Evolutionary conservation across 805 yeast genomes (phyloP), one percentile per base, ranked within the genome.

Genomic region (Metschnikowia dekortorum): DNA sequence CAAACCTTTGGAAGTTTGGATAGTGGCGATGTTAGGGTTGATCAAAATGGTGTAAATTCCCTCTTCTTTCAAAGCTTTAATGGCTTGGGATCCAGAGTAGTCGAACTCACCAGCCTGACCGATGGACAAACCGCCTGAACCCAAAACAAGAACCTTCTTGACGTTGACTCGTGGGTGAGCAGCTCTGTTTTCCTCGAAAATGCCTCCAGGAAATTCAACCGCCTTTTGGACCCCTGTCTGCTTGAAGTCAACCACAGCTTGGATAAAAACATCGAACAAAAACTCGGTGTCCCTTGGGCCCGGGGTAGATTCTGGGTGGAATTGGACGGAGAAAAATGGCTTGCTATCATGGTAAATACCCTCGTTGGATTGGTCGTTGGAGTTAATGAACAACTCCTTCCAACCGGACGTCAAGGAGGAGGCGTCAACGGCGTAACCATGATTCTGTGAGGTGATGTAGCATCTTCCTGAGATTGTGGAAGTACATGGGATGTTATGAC

Each of bases 41-140:
- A 94, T 91, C 65, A 94, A 80, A 59, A 94, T 85, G 50, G 98
- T 91, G 79, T 92, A 89, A 57, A 92, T 94, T 54, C 97, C 97
- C 74, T 91, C 98, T 76, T 94, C 97, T 71, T 89, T 92, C 73
- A 94, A 79, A 43, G 99, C 99, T 74, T 94, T 94, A 73, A 94
- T 94, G 52, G 99, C 99, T 75, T 94, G 99, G 49, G 97, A 89
- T 65, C 99, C 99, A 42, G 97, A 90, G 75, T 94, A 94, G 70
- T 94, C 99, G 65, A 94, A 94, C 74, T 94, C 99, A 72, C 99
- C 99, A 56, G 99, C 99, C 77, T 94, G 99, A 59, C 99, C 99
- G 67, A 94, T 94, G 50, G 96, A 88, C 63, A 94, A 79, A 68
- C 99, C 99, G 77, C 99, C 99, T 47, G 97, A 91, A 63, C 99